Conservation (phyloP, 768 basidiomycete species). For the Amyloporia xantha region DNA sequence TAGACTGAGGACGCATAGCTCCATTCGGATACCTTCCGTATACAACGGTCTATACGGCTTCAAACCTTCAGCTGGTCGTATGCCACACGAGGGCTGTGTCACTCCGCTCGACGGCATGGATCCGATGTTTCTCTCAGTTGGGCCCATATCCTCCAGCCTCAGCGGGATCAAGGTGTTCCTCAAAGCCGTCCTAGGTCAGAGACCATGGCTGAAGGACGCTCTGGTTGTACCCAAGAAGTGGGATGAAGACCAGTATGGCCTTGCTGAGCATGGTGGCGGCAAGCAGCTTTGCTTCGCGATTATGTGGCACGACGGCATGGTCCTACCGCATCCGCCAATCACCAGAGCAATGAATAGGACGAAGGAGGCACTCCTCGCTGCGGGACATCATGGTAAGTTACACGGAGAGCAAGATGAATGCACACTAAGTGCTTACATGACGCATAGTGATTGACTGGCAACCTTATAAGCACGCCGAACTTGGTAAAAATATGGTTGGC, state of each 20-base stretch:
- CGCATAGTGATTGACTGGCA: conserved; percentile 61
- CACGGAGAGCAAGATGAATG: not conserved
- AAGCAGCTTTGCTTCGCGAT: conserved; percentile 44
- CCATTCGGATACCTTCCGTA: conserved; percentile 49
- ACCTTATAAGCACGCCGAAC: conserved; percentile 44
- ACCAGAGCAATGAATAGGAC: conserved; percentile 49
- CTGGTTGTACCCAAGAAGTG: conserved; percentile 41
- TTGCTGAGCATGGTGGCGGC: conserved; percentile 41
- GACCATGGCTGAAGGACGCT: conserved; percentile 55
- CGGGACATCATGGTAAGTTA: conserved; percentile 56
- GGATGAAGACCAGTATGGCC: conserved; percentile 37
- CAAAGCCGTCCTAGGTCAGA: conserved; percentile 38
- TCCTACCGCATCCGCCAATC: conserved; percentile 60
- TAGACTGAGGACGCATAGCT: conserved; percentile 24
- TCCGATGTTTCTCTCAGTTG: conserved; percentile 48
- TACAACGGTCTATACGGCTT: conserved; percentile 56
- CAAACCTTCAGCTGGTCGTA: conserved; percentile 46
- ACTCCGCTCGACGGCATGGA: conserved; percentile 51
- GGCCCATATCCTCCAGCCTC: conserved; percentile 47
- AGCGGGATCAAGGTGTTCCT: conserved; percentile 49
- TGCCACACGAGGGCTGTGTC: conserved; percentile 47
- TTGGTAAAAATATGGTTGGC: conserved; percentile 37
- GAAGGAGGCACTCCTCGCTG: conserved; percentile 48
- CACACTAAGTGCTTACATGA: not conserved
- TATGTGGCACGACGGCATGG: conserved; percentile 60